These are phyloP conservation scores for Lepidium sativum DNA, from an alignment of 345 rosid genomes.

Conservation along the genomic window DNA sequence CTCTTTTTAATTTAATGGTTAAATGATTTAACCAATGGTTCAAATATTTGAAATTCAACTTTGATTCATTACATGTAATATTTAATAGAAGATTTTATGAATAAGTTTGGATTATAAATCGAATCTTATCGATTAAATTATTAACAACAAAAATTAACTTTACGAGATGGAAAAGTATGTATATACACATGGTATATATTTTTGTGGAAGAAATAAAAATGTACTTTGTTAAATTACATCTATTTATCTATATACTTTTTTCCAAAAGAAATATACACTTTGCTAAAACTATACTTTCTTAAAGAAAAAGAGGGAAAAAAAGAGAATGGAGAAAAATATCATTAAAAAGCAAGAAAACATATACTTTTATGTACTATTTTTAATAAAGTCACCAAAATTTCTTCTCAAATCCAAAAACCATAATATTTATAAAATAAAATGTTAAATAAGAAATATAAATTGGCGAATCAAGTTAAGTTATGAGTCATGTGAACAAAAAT, in stretches of 20 bases:
- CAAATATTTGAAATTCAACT: no score
- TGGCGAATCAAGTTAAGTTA: neutral
- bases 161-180: no score
- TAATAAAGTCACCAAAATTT: slow-evolving; percentile 28
- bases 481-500: neutral
- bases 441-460: neutral
- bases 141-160: no score
- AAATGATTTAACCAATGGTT: no score
- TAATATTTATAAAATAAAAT: neutral
- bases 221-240: neutral
- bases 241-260: neutral
- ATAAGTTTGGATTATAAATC: no score
- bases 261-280: slow-evolving; percentile 15
- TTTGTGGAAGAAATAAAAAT: neutral
- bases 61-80: no score
- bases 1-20: no score
- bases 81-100: no score
- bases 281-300: slow-evolving; percentile 15
- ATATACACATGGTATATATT: neutral
- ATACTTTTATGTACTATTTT: slow-evolving; percentile 37
- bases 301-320: slow-evolving; percentile 21
- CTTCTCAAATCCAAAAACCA: neutral
- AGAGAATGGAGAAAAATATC: neutral
- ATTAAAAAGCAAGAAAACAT: slow-evolving; percentile 14
- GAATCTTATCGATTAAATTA: no score